phyloP scores from a whole-genome alignment of 176 grass and related monocot genomes.

The Guadua angustifolia region DNA sequence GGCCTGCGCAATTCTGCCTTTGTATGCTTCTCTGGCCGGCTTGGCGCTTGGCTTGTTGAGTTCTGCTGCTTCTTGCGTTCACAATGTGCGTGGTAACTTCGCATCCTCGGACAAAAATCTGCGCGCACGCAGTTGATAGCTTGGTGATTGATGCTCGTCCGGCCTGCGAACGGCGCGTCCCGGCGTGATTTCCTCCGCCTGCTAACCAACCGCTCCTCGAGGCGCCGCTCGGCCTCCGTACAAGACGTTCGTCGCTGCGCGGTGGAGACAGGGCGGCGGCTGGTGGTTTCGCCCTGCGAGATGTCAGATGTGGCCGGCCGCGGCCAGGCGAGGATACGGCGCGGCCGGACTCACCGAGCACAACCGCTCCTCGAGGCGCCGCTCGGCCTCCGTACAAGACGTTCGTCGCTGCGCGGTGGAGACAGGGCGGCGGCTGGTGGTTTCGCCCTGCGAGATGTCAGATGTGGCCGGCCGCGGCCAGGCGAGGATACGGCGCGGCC shows the following conservation, averaged over 20 bases:
- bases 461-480: not conserved
- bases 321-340: not conserved
- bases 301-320: not conserved
- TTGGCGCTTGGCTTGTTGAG: not conserved
- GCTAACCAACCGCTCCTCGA: not conserved
- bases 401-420: not conserved
- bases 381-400: not conserved
- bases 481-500: not conserved
- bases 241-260: not conserved
- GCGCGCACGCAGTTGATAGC: not conserved
- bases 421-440: not conserved
- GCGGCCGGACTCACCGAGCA: too few relatives aligned
- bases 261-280: not conserved
- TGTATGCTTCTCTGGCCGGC: not conserved
- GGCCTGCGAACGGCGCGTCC: not conserved
- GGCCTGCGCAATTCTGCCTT: not conserved
- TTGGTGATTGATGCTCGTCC: not conserved
- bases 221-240: not conserved
- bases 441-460: not conserved
- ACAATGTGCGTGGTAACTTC: too few relatives aligned
- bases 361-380: not conserved
- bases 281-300: not conserved
- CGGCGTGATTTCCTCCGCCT: not conserved
- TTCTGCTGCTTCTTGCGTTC: not conserved
- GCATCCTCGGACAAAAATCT: too few relatives aligned